Conservation (phyloP, 108 stramenopile species). For the Chaetoceros tenuissimus region DNA sequence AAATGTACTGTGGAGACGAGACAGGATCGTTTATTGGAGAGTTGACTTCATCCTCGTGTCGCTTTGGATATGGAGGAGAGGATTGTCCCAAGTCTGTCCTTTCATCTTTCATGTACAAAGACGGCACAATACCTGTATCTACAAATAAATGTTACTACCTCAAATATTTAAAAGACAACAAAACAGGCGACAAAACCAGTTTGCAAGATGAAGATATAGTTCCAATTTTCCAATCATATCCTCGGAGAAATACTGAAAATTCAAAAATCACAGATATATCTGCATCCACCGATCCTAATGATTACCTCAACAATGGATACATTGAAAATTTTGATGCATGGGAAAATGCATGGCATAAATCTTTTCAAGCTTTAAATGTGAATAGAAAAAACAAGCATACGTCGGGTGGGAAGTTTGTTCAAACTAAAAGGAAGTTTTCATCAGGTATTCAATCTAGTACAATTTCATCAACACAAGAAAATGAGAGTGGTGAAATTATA, state of each 20-base stretch:
- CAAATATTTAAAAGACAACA: background rate
- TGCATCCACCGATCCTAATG: conserved; percentile 7
- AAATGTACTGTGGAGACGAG: conserved; percentile 90
- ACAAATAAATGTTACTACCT: conserved; percentile 10
- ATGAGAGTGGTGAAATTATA: conserved; percentile 14
- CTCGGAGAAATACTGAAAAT: background rate
- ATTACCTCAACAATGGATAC: conserved; percentile 35
- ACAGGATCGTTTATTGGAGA: conserved; percentile 86
- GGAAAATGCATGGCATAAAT: conserved; percentile 53
- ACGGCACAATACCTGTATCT: background rate
- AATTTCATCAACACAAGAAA: background rate
- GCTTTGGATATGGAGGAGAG: conserved; percentile 86
- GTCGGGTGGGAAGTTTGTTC: conserved; percentile 23
- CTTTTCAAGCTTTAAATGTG: conserved; percentile 47
- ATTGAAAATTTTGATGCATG: conserved; percentile 65
- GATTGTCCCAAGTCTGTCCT: conserved; percentile 69
- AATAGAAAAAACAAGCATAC: conserved; percentile 61
- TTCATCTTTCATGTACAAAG: conserved; percentile 28
- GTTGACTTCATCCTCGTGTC: conserved; percentile 61
- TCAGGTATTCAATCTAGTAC: conserved; percentile 6
- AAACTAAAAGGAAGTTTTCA: conserved; percentile 2
- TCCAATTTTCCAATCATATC: conserved; percentile 18
- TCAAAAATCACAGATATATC: background rate
- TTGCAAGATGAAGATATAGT: conserved; percentile 15
- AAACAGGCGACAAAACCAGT: background rate